Base-by-base conservation (phyloP, 2,329 filamentous ascomycete genomes). In the Orbilia oligospora region DNA sequence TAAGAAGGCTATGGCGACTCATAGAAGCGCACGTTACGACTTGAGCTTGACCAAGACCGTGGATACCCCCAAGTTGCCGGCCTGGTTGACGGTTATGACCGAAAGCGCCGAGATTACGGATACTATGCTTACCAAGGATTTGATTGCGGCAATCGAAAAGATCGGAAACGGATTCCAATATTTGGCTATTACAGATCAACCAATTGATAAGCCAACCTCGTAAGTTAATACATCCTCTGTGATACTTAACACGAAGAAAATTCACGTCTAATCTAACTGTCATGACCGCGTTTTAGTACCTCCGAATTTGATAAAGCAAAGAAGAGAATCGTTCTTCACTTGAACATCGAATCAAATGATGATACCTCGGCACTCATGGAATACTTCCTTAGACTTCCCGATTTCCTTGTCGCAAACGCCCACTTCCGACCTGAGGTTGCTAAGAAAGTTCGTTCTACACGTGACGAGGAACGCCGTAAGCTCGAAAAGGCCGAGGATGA, bases 51-150 rank as follows among this genome's bases (percentile, higher is more conserved):
- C 96, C 49, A 90, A 91, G 81, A 97, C 95, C 83, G 97, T 97
- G 88, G 96, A 99, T 83, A 90, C 94, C 85, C 84, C 91, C 70
- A 97, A 97, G 87, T 90, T 99, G 38, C 95, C 96, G 38, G 86
- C 88, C 80, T 99, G 94, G 94, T 88, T 91, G 70, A 97, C 93
- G 12, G 90, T 97, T 83, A 98, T 99, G 96, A 97, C 91, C 83
- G 96, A 99, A 88, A 97, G 91, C 85, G 94, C 94, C 75, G 96
- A 98, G 86, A 91, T 99, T 82, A 97, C 94, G 12, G 93, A 97
- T 55, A 87, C 90, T 5, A 87, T 99, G 81, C 88, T 99, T 64
- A 97, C 93, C 3, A 88, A 92, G n/a, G 95, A 98, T 82, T 88
- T 99, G 44, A 89, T 93, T 84, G 75, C 63, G 58, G 81, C 77